These are phyloP conservation scores for Colletotrichum falcatum DNA, from an alignment of 2,329 filamentous ascomycete species.

Conservation along the genomic window DNA sequence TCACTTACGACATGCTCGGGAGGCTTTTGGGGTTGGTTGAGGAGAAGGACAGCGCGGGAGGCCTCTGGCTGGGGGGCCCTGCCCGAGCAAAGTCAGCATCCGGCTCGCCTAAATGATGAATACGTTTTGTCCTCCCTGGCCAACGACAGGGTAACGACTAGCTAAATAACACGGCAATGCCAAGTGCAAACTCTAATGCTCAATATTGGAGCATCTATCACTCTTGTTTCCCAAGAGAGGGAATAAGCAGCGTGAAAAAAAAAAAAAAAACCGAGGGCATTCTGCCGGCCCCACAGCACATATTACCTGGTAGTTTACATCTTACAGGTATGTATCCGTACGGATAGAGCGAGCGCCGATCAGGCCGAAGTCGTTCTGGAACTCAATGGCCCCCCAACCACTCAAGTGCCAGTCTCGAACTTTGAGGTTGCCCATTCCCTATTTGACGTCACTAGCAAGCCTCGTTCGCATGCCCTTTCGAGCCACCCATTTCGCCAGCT, in stretches of 20 bases:
- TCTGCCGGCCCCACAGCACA: background rate
- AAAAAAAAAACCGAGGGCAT: background rate
- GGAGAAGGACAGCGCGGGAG: constrained; percentile 1
- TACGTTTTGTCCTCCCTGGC: constrained; percentile 4
- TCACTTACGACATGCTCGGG: background rate
- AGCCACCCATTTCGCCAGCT: constrained; percentile 3
- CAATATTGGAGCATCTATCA: background rate
- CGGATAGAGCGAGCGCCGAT: background rate
- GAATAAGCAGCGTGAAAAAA: too few species aligned
- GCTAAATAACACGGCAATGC: background rate
- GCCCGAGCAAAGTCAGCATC: constrained; percentile 31
- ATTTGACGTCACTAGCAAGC: constrained; percentile 27
- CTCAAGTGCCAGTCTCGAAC: constrained; percentile 17
- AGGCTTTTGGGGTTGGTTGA: constrained; percentile 11
- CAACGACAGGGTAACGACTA: background rate
- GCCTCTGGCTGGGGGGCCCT: constrained; percentile 25
- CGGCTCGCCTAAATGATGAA: constrained; percentile 30
- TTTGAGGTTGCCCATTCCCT: constrained; percentile 7
- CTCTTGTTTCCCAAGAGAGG: constrained; percentile 1
- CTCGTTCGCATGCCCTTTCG: constrained; percentile 1
- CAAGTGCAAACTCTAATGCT: constrained; percentile 12
- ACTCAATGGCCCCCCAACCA: background rate
- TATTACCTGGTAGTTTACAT: too few species aligned
- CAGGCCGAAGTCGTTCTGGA: constrained; percentile 4
- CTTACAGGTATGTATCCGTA: too few species aligned